phyloP scores from a whole-genome alignment of 495 filamentous ascomycete species.

The Neurospora tetraspora region DNA sequence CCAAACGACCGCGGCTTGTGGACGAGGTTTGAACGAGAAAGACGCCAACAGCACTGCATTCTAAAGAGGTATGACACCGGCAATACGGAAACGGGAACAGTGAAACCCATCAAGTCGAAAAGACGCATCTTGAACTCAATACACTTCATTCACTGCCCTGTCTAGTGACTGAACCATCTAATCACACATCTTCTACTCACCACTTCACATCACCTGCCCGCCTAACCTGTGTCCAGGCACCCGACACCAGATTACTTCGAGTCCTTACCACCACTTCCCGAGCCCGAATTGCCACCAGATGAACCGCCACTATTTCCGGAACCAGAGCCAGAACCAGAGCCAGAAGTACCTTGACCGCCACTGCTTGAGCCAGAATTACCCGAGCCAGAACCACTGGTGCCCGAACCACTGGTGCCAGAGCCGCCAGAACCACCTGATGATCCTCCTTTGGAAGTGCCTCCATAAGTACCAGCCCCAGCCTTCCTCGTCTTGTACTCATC shows the following conservation, averaged over 20 bases:
- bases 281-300: background rate
- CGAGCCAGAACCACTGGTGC: background rate
- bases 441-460: no score
- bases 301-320: background rate
- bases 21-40: no score
- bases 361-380: no score
- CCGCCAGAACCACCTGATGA: background rate
- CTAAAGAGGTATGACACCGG: background rate
- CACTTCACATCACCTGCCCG: background rate
- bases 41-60: background rate
- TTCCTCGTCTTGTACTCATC: background rate
- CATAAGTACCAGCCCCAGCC: no score
- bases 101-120: no score
- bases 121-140: background rate
- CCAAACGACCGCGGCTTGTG: no score
- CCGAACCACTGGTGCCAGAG: background rate
- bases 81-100: background rate
- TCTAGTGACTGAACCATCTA: background rate
- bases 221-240: background rate
- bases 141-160: background rate
- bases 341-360: background rate
- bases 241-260: background rate
- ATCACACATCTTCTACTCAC: background rate
- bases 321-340: background rate
- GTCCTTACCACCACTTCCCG: background rate